A percentile compares a stretch with the other conserved stretches of the same genome.
phyloP scores from a whole-genome alignment of 2,329 filamentous ascomycete species.

The Diaporthe capsici region DNA sequence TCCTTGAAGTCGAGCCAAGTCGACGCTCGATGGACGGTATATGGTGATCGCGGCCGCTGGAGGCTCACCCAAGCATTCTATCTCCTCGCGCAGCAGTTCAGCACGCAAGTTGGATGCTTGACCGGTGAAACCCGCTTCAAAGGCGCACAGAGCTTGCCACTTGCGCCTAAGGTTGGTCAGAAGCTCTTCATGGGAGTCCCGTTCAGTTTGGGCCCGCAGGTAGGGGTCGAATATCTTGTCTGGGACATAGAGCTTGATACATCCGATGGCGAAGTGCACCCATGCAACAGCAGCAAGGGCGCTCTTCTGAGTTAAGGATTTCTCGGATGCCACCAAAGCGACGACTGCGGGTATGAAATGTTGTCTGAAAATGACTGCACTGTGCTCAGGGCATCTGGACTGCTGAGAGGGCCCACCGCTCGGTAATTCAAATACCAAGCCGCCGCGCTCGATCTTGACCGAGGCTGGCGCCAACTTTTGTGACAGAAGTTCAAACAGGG shows the following conservation, averaged over 20 bases:
- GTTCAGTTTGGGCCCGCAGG: conserved; percentile 75
- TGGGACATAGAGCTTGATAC: conserved; percentile 86
- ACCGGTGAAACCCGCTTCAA: conserved; percentile 78
- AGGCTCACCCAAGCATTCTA: conserved; percentile 74
- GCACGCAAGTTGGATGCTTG: conserved; percentile 77
- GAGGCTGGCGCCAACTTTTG: conserved; percentile 38
- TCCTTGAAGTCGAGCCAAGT: conserved; percentile 80
- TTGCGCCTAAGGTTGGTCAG: conserved; percentile 68
- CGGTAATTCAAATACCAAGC: conserved; percentile 47
- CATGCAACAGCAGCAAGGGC: conserved; percentile 73
- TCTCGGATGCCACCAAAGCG: conserved; percentile 57
- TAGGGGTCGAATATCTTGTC: conserved; percentile 89
- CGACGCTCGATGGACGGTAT: conserved; percentile 78
- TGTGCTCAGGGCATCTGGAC: conserved; percentile 49
- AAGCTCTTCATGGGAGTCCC: conserved; percentile 69
- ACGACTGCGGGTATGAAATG: conserved; percentile 63
- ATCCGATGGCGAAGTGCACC: conserved; percentile 81
- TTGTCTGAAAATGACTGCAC: conserved; percentile 54
- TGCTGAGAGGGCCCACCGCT: conserved; percentile 46
- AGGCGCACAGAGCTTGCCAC: conserved; percentile 72
- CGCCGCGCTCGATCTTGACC: conserved; percentile 45
- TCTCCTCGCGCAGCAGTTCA: conserved; percentile 72
- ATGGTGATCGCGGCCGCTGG: conserved; percentile 76
- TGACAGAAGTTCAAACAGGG: conserved; percentile 45
- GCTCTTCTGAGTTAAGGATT: conserved; percentile 46